Percentiles rank a stretch among this genome's conserved stretches.
phyloP scores from a whole-genome alignment of 306 rosid species.

The Ormosia emarginata region DNA sequence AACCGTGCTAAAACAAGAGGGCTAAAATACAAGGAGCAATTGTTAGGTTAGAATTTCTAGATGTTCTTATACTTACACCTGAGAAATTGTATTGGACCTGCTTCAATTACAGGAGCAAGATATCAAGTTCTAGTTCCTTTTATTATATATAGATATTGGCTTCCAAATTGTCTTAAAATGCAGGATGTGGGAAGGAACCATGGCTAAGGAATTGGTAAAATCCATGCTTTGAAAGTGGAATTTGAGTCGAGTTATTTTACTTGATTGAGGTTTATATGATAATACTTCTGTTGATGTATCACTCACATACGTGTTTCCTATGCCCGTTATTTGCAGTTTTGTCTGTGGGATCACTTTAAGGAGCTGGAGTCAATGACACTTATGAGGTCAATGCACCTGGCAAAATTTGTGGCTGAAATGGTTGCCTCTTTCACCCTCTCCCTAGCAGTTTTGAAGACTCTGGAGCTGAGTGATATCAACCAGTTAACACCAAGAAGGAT shows the following conservation, averaged over 20 bases:
- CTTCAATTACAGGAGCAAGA: not conserved
- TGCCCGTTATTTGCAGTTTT: conserved; percentile 51
- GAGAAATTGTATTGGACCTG: not conserved
- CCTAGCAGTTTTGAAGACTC: conserved; percentile 64
- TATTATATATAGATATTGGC: not conserved
- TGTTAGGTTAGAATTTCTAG: too few species aligned
- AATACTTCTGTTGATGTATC: not conserved
- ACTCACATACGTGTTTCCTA: not conserved
- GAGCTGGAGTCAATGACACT: conserved; percentile 77
- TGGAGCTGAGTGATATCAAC: conserved; percentile 57
- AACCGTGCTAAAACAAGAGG: not conserved
- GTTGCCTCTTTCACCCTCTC: conserved; percentile 74
- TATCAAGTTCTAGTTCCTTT: not conserved
- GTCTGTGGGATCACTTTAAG: conserved; percentile 91
- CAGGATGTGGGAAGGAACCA: not conserved
- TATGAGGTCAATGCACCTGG: conserved; percentile 73
- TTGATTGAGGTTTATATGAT: not conserved
- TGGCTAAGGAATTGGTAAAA: not conserved
- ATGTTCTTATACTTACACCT: not conserved
- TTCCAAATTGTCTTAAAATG: not conserved
- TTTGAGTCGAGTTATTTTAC: not conserved
- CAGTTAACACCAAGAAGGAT: conserved; percentile 68
- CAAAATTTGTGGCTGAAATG: conserved; percentile 87
- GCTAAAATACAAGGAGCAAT: too few species aligned
- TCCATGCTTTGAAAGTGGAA: not conserved